Evolutionary conservation across 2,329 filamentous ascomycete genomes (phyloP), one percentile per base, ranked within the genome.

Genomic region (Biscogniauxia mediterranea): DNA sequence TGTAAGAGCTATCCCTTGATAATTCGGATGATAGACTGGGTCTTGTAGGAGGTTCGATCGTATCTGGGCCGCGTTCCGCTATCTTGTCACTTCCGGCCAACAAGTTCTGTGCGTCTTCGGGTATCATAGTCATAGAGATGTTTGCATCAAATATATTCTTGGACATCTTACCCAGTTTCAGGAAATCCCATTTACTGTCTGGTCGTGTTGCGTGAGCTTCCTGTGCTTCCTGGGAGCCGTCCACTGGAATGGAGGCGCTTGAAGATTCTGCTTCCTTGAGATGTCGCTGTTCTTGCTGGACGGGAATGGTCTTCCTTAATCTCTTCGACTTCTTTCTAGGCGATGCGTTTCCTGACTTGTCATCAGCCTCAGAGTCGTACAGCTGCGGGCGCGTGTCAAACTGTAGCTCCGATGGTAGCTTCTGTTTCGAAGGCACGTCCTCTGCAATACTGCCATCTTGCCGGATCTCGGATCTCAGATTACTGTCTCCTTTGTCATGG

Each of bases 401-500:
- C 53, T 69, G 61, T 25, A 61, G 51, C 21, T 70, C 68, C 54
- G 57, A 51, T 62, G 64, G 57, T 69, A 64, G 62, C 7, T 59
- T 32, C 23, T 25, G 54, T 13, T 13, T 73, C 70, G 59, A 54
- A 25, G 64, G 56, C 7, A 60, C 55, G 13, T 60, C 61, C 38
- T 63, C 52, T 6, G 49, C 50, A 54, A 57, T 50, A n/a, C 59
- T 53, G 15, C 73, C 73, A 19, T 70, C 64, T 59, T 68, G 65
- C 55, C 69, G 66, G 50, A 60, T 50, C 52, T 66, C 66, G 51
- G 59, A 55, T 46, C 76, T 75, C 7, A 74, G 72, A 46, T 73
- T 75, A 64, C 78, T 81, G 1, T 80, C 80, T 17, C 72, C 76
- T 66, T 78, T 80, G 69, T 78, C 81, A 64, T 74, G 73, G 57